Conservation (phyloP, 2,329 filamentous ascomycete genomes). For the Cercospora zeae-maydis region DNA sequence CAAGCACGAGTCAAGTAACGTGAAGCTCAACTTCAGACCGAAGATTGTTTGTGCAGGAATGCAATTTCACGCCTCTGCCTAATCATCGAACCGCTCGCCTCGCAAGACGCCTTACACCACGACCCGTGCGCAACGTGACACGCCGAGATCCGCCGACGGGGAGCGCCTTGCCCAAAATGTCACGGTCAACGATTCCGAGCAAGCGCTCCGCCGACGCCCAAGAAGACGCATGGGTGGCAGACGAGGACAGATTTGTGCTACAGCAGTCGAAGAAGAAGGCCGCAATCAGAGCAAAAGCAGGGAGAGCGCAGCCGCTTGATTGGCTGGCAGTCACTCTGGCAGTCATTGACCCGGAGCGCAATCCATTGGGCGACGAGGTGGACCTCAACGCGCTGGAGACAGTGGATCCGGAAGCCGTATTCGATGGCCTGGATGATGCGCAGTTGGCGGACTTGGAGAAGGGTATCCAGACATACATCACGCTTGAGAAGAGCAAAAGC, state of each 20-base stretch:
- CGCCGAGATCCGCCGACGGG: background rate
- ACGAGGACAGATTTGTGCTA: slow-evolving; percentile 93
- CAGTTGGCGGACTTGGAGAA: slow-evolving; percentile 73
- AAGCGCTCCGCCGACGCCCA: slow-evolving; percentile 47
- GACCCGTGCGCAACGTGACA: slow-evolving; percentile 15
- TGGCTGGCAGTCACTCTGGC: slow-evolving; percentile 87
- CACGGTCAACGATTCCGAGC: slow-evolving; percentile 36
- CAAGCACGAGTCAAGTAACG: background rate
- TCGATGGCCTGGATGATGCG: slow-evolving; percentile 65
- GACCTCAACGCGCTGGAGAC: slow-evolving; percentile 69
- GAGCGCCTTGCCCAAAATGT: slow-evolving; percentile 17
- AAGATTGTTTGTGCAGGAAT: slow-evolving; percentile 7
- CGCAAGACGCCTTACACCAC: background rate
- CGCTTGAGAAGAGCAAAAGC: slow-evolving; percentile 70
- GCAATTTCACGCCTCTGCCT: background rate
- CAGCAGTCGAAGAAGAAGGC: slow-evolving; percentile 98
- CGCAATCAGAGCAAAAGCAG: slow-evolving; percentile 86
- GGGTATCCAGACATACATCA: slow-evolving; percentile 75
- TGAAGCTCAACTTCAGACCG: background rate
- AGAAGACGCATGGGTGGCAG: slow-evolving; percentile 70
- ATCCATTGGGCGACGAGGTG: slow-evolving; percentile 77
- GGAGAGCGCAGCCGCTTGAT: slow-evolving; percentile 87
- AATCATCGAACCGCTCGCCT: slow-evolving; percentile 2
- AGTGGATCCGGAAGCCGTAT: slow-evolving; percentile 73
- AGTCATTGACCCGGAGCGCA: slow-evolving; percentile 78